Conservation (phyloP, 73 alveolate genomes). For the Durusdinium trenchii region DNA sequence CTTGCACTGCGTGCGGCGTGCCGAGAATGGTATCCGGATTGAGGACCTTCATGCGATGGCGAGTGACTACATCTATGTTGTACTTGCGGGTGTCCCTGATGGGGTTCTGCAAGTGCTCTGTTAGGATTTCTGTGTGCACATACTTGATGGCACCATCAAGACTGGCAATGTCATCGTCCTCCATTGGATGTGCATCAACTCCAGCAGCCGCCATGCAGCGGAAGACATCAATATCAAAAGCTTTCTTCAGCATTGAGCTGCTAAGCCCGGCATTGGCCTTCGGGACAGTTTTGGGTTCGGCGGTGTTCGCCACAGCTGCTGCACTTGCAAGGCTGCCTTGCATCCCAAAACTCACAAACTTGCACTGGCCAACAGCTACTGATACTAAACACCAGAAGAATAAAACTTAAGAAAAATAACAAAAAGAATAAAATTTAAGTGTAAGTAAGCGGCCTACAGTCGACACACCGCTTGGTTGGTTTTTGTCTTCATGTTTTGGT, state of each 20-base stretch:
- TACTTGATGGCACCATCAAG: conserved; percentile 62
- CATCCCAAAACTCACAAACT: too few relatives aligned
- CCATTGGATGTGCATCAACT: conserved; percentile 66
- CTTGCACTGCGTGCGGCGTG: conserved; percentile 22
- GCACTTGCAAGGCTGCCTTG: too few relatives aligned
- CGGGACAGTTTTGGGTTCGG: neutral
- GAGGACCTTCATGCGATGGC: conserved; percentile 60
- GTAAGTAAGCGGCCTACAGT: too few relatives aligned
- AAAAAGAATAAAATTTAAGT: too few relatives aligned
- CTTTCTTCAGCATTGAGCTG: neutral
- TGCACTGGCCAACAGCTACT: too few relatives aligned
- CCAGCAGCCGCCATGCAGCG: conserved; percentile 80
- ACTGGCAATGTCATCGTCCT: conserved; percentile 73
- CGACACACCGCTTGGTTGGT: too few relatives aligned
- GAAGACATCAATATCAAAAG: conserved; percentile 48
- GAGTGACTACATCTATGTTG: conserved; percentile 53
- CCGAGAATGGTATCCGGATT: conserved; percentile 43
- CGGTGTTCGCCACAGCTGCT: too few relatives aligned
- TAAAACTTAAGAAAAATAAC: too few relatives aligned
- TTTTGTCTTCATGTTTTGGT: too few relatives aligned
- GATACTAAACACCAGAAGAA: too few relatives aligned
- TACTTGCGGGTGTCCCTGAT: conserved; percentile 53
- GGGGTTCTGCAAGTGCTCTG: conserved; percentile 83
- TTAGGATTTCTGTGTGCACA: conserved; percentile 78
- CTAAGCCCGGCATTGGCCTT: neutral